Evolutionary conservation across 2,329 filamentous ascomycete species (phyloP), one percentile per base, ranked within the genome.

Genomic region (Ilyonectria robusta): DNA sequence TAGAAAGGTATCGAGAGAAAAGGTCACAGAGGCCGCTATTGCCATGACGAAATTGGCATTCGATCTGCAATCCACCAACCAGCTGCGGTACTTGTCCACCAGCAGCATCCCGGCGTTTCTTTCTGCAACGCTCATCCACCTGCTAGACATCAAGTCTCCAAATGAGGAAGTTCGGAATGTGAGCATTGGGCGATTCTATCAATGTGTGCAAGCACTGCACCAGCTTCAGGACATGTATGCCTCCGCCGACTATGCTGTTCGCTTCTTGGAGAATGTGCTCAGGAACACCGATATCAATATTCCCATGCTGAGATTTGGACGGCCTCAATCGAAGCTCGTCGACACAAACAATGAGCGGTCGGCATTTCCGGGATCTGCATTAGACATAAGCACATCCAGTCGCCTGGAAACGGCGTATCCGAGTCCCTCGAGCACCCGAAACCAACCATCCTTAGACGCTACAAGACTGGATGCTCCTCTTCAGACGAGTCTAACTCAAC

Each of bases 171-270:
- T 60, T 11, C 65, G 65, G 10, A 67, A 60, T 17, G n/a, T 67
- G 11, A 67, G 65, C 59, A 64, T 67, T 19, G 65, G 65, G 17
- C 65, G 65, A 21, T 64, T 67, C 51, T 67, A 67, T 17, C 65
- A 67, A 37, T 64, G 65, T 9, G 50, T 64, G 2, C 65, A 67
- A 5, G 65, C 46, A 2, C n/a, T 67, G n/a, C 60, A 67, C 19
- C 40, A 64, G 29, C 65, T 67, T n/a, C 65, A 67, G 33, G 65
- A 64, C 21, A 67, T 61, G 56, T 67, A 67, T 19, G 42, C 29
- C 4, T 64, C 65, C 15, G 65, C 65, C 11, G 65, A 67, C 29
- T 67, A 59, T 10, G 65, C 65, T 21, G 23, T 67, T 33, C 56
- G 47, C 29, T 67, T 60, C 46, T n/a, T 67, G 4, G 60, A 64